Evolutionary conservation across 345 rosid species (phyloP).

Genomic region (Physaria fendleri): DNA sequence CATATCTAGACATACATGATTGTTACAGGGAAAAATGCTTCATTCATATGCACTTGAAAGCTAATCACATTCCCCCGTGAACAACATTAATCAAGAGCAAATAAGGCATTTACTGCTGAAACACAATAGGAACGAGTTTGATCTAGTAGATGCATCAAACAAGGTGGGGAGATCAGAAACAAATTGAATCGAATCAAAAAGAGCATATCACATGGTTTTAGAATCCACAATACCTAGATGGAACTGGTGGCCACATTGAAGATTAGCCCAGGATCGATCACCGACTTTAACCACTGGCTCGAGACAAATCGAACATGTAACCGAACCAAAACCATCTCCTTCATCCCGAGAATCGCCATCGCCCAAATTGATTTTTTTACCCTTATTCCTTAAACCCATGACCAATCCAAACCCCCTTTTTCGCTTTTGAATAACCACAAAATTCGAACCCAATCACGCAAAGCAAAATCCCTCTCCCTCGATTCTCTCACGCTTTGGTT

Average conservation of each 20-base stretch:
- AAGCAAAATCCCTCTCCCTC: neutral
- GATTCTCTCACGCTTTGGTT: neutral
- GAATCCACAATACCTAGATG: slow-evolving; percentile 68
- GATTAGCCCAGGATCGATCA: slow-evolving; percentile 96
- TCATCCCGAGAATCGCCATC: slow-evolving; percentile 39
- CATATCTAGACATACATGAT: neutral
- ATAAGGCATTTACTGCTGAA: neutral
- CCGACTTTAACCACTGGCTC: slow-evolving; percentile 65
- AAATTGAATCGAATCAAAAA: neutral
- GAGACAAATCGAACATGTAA: slow-evolving; percentile 96
- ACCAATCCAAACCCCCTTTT: slow-evolving; percentile 27
- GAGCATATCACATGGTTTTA: slow-evolving; percentile 19
- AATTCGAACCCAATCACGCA: too few species aligned
- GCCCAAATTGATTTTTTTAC: slow-evolving; percentile 29
- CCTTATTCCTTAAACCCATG: slow-evolving; percentile 72
- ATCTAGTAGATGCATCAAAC: slow-evolving; percentile 3
- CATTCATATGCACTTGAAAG: neutral
- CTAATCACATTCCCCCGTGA: neutral
- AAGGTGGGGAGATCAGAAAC: neutral
- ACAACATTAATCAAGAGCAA: neutral
- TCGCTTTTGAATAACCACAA: too few species aligned
- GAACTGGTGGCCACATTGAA: slow-evolving; percentile 91
- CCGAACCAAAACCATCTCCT: slow-evolving; percentile 47
- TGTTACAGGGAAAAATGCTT: neutral
- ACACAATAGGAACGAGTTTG: neutral